Evolutionary conservation across 805 yeast genomes (phyloP).

Genomic region (Brettanomyces sp.): DNA sequence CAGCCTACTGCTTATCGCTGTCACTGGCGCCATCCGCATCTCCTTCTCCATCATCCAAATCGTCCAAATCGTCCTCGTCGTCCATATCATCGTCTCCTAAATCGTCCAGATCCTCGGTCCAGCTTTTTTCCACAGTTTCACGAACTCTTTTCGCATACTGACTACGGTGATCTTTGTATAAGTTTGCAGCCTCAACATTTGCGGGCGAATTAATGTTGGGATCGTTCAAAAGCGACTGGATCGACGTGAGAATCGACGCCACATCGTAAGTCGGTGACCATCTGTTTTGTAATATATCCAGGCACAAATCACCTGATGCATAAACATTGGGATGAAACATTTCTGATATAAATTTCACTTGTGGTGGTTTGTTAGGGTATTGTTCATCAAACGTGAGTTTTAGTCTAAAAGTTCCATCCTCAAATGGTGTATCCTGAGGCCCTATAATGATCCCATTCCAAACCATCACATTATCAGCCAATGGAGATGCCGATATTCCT

Average conservation of each 20-base stretch:
- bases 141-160: constrained; percentile 88
- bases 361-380: constrained; percentile 95
- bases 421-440: constrained; percentile 95
- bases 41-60: not conserved
- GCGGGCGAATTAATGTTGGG: constrained; percentile 97
- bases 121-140: constrained; percentile 88
- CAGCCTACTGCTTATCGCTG: constrained; percentile 6
- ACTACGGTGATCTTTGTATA: constrained; percentile 89
- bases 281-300: constrained; percentile 91
- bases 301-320: constrained; percentile 89
- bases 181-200: constrained; percentile 93
- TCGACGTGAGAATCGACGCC: constrained; percentile 85
- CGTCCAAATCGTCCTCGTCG: constrained; percentile 23
- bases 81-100: constrained; percentile 40
- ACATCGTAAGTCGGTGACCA: constrained; percentile 99
- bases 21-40: not conserved
- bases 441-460: constrained; percentile 99
- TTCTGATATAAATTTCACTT: constrained; percentile 80
- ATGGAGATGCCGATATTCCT: constrained; percentile 94
- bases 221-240: constrained; percentile 86
- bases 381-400: constrained; percentile 89
- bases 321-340: constrained; percentile 99
- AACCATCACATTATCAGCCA: constrained; percentile 93
- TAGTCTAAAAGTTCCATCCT: constrained; percentile 91
- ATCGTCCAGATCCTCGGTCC: constrained; percentile 73